Evolutionary conservation across 345 rosid genomes (phyloP).

Genomic region (Geranium brycei): DNA sequence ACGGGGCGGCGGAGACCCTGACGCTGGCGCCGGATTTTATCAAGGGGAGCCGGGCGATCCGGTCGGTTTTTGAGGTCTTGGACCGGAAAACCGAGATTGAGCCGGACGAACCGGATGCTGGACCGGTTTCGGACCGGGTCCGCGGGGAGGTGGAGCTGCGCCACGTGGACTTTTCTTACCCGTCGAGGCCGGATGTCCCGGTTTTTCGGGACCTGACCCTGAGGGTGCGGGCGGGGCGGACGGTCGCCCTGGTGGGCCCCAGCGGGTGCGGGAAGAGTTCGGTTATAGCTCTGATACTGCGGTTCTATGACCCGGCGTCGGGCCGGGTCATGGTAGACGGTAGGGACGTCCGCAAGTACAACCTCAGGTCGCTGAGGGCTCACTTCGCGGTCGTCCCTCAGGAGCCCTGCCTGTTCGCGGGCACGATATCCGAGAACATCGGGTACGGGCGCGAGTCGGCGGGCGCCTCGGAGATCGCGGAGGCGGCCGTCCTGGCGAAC

Average conservation of each 20-base stretch:
- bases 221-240: conserved; percentile 83
- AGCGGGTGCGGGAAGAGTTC: conserved; percentile 99
- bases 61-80: conserved; percentile 80
- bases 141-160: conserved; percentile 93
- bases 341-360: conserved; percentile 85
- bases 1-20: conserved; percentile 94
- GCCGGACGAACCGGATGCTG: conserved; percentile 82
- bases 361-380: conserved; percentile 71
- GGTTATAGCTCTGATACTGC: conserved; percentile 60
- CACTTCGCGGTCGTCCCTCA: conserved; percentile 94
- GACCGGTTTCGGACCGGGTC: conserved; percentile 57
- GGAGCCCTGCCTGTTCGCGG: conserved; percentile 81
- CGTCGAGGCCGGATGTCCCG: conserved; percentile 73
- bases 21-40: conserved; percentile 96
- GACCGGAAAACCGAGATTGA: conserved; percentile 97
- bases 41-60: conserved; percentile 93
- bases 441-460: conserved; percentile 83
- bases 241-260: conserved; percentile 93
- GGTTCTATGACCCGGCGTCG: conserved; percentile 85
- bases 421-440: conserved; percentile 77
- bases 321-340: conserved; percentile 85
- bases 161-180: conserved; percentile 91
- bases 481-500: conserved; percentile 86
- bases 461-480: conserved; percentile 74
- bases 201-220: conserved; percentile 74